A percentile compares a stretch with the other conserved stretches of the same genome.
These are phyloP conservation scores for Pichia occidentalis DNA, from an alignment of 805 yeast genomes.

Conservation along the genomic window DNA sequence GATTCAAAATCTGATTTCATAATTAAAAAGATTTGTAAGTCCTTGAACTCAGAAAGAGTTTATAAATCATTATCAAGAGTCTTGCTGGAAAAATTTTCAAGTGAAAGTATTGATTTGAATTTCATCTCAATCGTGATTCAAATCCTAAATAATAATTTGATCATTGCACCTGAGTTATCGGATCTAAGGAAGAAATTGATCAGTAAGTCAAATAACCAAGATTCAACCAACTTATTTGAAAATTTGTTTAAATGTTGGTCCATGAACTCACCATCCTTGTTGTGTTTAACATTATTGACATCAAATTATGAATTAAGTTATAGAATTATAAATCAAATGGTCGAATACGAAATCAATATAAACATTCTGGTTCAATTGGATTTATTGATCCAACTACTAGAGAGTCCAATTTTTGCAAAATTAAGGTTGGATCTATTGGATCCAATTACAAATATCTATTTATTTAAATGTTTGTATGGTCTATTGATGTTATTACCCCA, in stretches of 20 bases:
- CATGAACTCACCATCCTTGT: constrained; percentile 79
- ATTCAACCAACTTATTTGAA: constrained; percentile 45
- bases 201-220: constrained; percentile 38
- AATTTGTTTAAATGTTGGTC: constrained; percentile 86
- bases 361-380: constrained; percentile 81
- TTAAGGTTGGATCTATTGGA: constrained; percentile 82
- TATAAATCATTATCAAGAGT: constrained; percentile 76
- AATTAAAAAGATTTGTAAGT: constrained; percentile 73
- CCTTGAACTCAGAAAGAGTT: constrained; percentile 75
- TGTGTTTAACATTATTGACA: constrained; percentile 77
- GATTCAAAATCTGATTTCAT: constrained; percentile 78
- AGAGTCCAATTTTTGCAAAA: constrained; percentile 86
- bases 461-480: constrained; percentile 86
- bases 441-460: constrained; percentile 72
- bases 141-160: constrained; percentile 75
- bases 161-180: constrained; percentile 78
- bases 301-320: constrained; percentile 86
- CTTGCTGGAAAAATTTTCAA: constrained; percentile 34
- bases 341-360: constrained; percentile 74
- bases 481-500: constrained; percentile 91
- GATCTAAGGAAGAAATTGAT: constrained; percentile 60
- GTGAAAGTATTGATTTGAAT: constrained; percentile 48
- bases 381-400: constrained; percentile 80
- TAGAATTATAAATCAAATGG: constrained; percentile 71
- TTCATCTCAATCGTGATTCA: constrained; percentile 81